phyloP scores from a whole-genome alignment of 2,329 filamentous ascomycete species.

The Neonectria ditissima region DNA sequence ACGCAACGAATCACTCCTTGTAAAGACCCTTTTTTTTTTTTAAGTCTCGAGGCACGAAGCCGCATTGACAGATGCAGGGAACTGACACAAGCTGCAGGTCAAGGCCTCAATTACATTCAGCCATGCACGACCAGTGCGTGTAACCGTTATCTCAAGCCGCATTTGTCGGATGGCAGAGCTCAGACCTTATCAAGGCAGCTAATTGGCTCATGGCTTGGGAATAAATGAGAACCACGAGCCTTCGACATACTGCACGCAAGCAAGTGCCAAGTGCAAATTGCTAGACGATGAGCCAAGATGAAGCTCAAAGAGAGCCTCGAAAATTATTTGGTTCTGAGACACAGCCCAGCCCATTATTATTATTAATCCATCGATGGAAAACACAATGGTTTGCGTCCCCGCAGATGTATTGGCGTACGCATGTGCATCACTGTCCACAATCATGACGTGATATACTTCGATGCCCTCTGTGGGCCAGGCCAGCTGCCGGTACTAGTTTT shows the following conservation, averaged over 20 bases:
- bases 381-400: no score
- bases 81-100: slow-evolving; percentile 2
- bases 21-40: background rate
- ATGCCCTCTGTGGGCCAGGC: background rate
- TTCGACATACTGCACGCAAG: background rate
- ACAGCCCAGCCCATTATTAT: no score
- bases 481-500: background rate
- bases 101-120: slow-evolving; percentile 8
- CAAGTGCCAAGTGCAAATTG: background rate
- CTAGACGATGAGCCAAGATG: no score
- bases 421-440: slow-evolving; percentile 4
- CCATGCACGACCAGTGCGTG: slow-evolving; percentile 4
- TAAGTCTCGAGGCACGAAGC: background rate
- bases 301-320: background rate
- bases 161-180: background rate
- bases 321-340: background rate
- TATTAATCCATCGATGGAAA: no score
- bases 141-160: slow-evolving; percentile 11
- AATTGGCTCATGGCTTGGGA: background rate
- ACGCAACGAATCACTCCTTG: background rate
- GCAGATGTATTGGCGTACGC: background rate
- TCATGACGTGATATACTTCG: slow-evolving; percentile 17
- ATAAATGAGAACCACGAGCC: background rate
- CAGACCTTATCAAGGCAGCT: background rate
- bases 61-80: slow-evolving; percentile 13